phyloP scores from a whole-genome alignment of 1,139 yeast genomes.

The Candida sanyaensis region DNA sequence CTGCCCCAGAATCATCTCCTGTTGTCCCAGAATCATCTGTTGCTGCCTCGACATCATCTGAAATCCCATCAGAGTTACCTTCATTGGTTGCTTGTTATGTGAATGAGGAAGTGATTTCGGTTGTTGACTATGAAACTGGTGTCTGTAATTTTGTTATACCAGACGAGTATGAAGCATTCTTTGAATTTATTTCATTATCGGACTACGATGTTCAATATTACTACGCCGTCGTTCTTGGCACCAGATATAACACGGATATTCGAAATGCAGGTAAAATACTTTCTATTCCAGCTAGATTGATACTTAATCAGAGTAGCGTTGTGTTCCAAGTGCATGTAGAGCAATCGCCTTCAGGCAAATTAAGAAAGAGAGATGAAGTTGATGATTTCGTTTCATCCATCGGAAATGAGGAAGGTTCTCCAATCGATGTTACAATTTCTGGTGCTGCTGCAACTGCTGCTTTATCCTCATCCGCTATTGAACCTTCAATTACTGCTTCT shows the following conservation, averaged over 20 bases:
- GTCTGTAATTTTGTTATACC: conserved; percentile 42
- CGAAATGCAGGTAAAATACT: conserved; percentile 36
- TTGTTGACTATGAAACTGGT: conserved; percentile 45
- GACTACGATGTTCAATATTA: conserved; percentile 40
- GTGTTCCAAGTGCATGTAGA: conserved; percentile 28
- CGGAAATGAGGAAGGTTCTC: too few species aligned
- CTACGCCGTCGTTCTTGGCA: conserved; percentile 28
- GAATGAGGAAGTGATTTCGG: conserved; percentile 31
- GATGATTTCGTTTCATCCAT: too few species aligned
- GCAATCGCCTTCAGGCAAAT: conserved; percentile 29
- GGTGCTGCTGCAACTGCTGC: too few species aligned
- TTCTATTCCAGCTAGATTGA: conserved; percentile 33
- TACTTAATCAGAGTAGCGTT: conserved; percentile 13
- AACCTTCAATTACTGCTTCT: too few species aligned
- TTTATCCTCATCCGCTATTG: too few species aligned
- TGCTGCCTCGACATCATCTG: too few species aligned
- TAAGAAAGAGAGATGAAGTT: too few species aligned
- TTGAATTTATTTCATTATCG: conserved; percentile 28
- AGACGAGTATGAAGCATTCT: conserved; percentile 24
- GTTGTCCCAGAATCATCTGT: too few species aligned
- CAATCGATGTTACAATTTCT: too few species aligned
- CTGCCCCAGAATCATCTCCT: too few species aligned
- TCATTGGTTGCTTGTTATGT: conserved; percentile 36
- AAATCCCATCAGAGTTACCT: too few species aligned
- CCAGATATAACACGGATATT: conserved; percentile 37